Base-by-base conservation (phyloP, 108 stramenopile genomes). In the Epithemia pelagica region DNA sequence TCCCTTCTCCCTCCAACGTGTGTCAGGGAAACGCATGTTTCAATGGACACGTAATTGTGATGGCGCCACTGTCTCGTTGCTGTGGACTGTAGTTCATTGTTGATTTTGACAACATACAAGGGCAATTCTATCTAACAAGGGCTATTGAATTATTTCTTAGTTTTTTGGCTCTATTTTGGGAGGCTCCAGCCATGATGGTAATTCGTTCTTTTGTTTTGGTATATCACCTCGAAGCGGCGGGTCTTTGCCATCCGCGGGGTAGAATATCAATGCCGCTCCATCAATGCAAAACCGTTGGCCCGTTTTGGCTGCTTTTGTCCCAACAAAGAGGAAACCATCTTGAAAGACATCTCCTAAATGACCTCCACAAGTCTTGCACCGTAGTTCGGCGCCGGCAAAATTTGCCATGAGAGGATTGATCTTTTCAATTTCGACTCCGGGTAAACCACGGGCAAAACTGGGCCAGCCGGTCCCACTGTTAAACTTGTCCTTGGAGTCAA, bases 281-380 rank as follows among this genome's bases (percentile, higher is more conserved):
- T 91, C 90, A 59, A 91, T 86, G 59, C 90, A 91, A 74, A 75
- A 84, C n/a, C 90, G 74, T 65, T 86, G 82, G 26, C 85, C 87
- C 20, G 74, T 75, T 10, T 65, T 60, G 55, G 67, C 73, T 3
- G 90, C 90, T 31, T 87, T 85, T 18, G 87, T 91, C 10, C 85
- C 83, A 19, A 70, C 70, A 79, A 91, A 91, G 27, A 91, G 32
- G 52, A 71, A 79, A 10, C 90, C 90, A 73, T 91, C 90, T 1
- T 69, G 74, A 65, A 91, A 91, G 0, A 91, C 91, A 71, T 96
- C 94, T 0, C 96, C 96, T 30, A 96, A 69, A 61, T 96, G 96
- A 0, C 91, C 94, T 22, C 90, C 92, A 74, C 91, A 93, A 18
- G 81, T 82, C 8, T 69, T 56, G 63, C 94, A 95, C 31, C 90